Percentiles rank a stretch among this genome's conserved stretches.
These are phyloP conservation scores for Coniella lustricola DNA, from an alignment of 2,329 filamentous ascomycete species.

Conservation along the genomic window DNA sequence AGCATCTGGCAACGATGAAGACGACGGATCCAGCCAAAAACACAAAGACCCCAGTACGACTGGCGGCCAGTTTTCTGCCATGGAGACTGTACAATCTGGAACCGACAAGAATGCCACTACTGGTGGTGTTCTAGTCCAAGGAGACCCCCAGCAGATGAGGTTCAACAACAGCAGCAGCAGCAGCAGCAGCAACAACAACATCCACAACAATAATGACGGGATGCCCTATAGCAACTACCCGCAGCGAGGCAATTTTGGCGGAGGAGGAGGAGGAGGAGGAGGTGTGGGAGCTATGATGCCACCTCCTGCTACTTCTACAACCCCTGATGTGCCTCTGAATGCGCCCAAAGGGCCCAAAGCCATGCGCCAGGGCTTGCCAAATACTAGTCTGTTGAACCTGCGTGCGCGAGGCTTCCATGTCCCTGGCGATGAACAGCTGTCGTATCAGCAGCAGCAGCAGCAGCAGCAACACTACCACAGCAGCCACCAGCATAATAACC, in stretches of 20 bases:
- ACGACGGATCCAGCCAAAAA: conserved; percentile 14
- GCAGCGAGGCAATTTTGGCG: conserved; percentile 14
- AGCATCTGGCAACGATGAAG: conserved; percentile 11
- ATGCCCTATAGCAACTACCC: conserved; percentile 7
- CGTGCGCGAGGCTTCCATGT: conserved; percentile 43
- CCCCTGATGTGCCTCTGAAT: conserved; percentile 48
- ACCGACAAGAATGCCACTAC: background rate
- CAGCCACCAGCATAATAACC: too few relatives aligned
- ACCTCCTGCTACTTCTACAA: conserved; percentile 19
- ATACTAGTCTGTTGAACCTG: conserved; percentile 66
- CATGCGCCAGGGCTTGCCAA: conserved; percentile 82
- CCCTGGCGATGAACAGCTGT: conserved; percentile 24
- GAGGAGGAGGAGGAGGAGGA: background rate
- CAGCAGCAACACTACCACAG: too few relatives aligned
- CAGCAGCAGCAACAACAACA: too few relatives aligned
- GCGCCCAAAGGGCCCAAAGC: conserved; percentile 92
- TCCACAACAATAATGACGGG: too few relatives aligned
- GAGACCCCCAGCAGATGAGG: conserved; percentile 15
- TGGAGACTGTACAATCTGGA: conserved; percentile 1
- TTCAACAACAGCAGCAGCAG: too few relatives aligned
- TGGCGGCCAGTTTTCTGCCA: background rate
- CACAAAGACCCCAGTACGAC: background rate
- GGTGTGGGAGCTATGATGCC: conserved; percentile 12
- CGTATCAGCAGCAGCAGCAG: conserved; percentile 21
- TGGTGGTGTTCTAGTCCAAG: background rate